Percentiles rank a stretch among this genome's conserved stretches.
phyloP scores from a whole-genome alignment of 2,329 filamentous ascomycete genomes.

The Hymenoscyphus fructigenus region DNA sequence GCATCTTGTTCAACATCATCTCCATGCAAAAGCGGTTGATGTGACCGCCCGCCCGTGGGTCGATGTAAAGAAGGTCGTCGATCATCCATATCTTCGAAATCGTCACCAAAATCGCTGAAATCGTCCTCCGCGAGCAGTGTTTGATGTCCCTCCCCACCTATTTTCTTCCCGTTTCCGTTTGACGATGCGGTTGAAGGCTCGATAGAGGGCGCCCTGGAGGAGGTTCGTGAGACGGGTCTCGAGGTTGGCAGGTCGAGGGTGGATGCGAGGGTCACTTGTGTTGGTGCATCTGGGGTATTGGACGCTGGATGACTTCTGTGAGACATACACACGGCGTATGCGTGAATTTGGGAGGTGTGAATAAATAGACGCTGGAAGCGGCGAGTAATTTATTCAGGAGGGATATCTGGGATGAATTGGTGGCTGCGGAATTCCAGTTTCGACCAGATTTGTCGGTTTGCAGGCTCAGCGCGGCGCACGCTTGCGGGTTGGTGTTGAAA shows the following conservation, averaged over 20 bases:
- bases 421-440: neutral
- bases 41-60: constrained; percentile 40
- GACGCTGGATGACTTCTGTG: constrained; percentile 27
- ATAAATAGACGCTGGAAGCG: neutral
- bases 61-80: constrained; percentile 43
- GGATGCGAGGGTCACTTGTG: constrained; percentile 22
- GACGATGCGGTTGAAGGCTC: constrained; percentile 17
- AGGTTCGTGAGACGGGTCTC: constrained; percentile 24
- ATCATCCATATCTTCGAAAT: constrained; percentile 33
- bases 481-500: neutral
- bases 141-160: constrained; percentile 15
- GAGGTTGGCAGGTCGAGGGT: constrained; percentile 13
- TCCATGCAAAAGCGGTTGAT: constrained; percentile 38
- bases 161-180: constrained; percentile 20
- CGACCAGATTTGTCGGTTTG: neutral
- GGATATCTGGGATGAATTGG: neutral
- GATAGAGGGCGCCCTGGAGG: constrained; percentile 22
- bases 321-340: constrained; percentile 32
- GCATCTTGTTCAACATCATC: constrained; percentile 27
- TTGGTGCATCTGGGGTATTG: constrained; percentile 18
- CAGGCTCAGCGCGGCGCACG: neutral
- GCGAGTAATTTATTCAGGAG: neutral
- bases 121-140: constrained; percentile 20
- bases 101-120: constrained; percentile 28
- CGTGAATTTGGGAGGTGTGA: neutral